phyloP scores from a whole-genome alignment of 257 asterid genomes.

The Solanum stenotomum region DNA sequence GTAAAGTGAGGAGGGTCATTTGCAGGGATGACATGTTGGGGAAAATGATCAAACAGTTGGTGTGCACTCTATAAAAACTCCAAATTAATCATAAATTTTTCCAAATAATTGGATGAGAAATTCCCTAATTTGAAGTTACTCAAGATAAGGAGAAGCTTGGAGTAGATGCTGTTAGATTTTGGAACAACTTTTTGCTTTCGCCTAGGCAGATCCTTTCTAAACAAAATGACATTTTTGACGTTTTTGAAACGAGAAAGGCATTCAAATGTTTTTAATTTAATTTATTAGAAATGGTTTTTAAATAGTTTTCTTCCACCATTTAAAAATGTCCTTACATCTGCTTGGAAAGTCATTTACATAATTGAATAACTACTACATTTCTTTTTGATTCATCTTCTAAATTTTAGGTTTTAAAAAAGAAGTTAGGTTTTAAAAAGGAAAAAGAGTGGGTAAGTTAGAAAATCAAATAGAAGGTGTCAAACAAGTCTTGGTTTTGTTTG shows the following conservation, averaged over 20 bases:
- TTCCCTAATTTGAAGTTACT: neutral
- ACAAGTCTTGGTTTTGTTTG: no score
- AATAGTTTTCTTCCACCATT: neutral
- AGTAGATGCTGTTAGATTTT: neutral
- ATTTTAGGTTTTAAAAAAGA: no score
- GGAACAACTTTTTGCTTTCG: neutral
- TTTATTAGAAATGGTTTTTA: no score
- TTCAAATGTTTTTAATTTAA: neutral
- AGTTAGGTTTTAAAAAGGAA: no score
- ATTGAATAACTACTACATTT: neutral
- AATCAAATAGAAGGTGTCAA: no score
- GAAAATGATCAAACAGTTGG: neutral
- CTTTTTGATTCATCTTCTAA: no score
- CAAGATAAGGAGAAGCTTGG: neutral
- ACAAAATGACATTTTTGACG: neutral
- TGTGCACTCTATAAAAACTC: neutral
- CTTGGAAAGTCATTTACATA: neutral
- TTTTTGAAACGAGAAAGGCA: neutral
- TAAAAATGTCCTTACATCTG: no score
- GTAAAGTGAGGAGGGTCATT: conserved; percentile 10
- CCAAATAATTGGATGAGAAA: neutral
- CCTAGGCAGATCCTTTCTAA: neutral
- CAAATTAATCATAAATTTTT: neutral
- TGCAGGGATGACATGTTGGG: neutral
- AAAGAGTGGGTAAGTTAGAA: no score